Evolutionary conservation across 148 eudicot genomes (phyloP).

Genomic region (Rhododendron henanense): DNA sequence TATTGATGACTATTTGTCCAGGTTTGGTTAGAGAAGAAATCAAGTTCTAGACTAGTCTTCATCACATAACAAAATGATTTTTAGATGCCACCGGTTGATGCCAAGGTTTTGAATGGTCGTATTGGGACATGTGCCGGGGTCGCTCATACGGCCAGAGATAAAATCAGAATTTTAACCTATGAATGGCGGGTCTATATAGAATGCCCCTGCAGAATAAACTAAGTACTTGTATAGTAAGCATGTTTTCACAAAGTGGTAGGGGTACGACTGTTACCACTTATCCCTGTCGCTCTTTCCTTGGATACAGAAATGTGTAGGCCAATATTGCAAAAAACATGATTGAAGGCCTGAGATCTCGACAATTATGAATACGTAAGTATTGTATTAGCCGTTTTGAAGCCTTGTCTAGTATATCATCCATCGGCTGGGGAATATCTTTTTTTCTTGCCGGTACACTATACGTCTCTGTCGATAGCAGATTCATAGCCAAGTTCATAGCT

Average conservation of each 20-base stretch:
- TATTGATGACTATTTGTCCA: conserved; percentile 3
- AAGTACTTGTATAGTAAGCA: neutral
- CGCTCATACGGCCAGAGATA: neutral
- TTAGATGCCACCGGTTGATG: neutral
- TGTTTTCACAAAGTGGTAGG: neutral
- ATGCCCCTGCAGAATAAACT: neutral
- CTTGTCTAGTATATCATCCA: neutral
- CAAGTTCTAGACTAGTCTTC: neutral
- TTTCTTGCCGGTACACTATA: neutral
- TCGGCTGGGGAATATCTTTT: neutral
- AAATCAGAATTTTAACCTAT: neutral
- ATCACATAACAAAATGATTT: neutral
- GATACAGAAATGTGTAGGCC: neutral
- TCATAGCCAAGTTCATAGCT: too few species aligned
- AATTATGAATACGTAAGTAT: neutral
- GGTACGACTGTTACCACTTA: neutral
- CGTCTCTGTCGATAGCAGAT: too few species aligned
- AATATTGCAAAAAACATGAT: neutral
- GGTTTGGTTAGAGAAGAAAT: conserved; percentile 3
- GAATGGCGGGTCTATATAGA: too few species aligned
- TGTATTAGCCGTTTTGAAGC: neutral
- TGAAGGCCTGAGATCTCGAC: neutral
- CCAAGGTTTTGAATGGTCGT: neutral
- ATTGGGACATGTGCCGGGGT: neutral
- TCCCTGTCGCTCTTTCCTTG: neutral